Conservation (phyloP, 345 rosid genomes). For the Litchi chinensis region DNA sequence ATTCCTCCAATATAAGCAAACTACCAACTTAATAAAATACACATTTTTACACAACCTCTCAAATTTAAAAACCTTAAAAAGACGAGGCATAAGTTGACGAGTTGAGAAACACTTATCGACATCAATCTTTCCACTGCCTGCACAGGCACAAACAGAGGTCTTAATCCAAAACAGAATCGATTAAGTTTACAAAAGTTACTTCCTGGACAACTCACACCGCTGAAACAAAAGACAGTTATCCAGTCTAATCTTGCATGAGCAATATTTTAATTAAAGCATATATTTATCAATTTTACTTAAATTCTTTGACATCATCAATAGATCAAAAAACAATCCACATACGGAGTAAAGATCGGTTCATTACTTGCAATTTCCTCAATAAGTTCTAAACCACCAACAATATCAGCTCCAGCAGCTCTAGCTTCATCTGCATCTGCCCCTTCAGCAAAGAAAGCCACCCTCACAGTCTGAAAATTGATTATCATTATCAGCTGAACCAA, state of each 20-base stretch:
- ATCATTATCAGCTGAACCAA: not conserved
- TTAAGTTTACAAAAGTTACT: not conserved
- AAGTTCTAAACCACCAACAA: conserved; percentile 88
- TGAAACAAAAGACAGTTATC: not conserved
- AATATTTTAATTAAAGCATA: not conserved
- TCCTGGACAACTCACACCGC: not conserved
- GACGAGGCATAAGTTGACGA: conserved; percentile 69
- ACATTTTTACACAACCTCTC: conserved; percentile 8
- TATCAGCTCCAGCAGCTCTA: conserved; percentile 93
- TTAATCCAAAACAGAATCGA: conserved; percentile 15
- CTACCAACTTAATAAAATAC: not conserved
- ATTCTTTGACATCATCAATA: not conserved
- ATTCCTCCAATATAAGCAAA: conserved; percentile 3
- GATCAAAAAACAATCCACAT: not conserved
- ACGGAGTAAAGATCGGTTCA: conserved; percentile 10
- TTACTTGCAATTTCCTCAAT: conserved; percentile 82
- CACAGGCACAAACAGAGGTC: conserved; percentile 24
- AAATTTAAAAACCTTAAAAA: conserved; percentile 64
- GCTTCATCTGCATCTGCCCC: conserved; percentile 98
- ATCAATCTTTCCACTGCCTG: conserved; percentile 81
- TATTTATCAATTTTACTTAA: not conserved
- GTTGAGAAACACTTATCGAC: conserved; percentile 86
- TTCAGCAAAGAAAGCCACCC: conserved; percentile 89
- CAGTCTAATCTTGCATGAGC: no score
- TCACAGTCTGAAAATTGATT: conserved; percentile 67